Evolutionary conservation across 2,329 filamentous ascomycete genomes (phyloP).

Genomic region (Fusarium cicatricum): DNA sequence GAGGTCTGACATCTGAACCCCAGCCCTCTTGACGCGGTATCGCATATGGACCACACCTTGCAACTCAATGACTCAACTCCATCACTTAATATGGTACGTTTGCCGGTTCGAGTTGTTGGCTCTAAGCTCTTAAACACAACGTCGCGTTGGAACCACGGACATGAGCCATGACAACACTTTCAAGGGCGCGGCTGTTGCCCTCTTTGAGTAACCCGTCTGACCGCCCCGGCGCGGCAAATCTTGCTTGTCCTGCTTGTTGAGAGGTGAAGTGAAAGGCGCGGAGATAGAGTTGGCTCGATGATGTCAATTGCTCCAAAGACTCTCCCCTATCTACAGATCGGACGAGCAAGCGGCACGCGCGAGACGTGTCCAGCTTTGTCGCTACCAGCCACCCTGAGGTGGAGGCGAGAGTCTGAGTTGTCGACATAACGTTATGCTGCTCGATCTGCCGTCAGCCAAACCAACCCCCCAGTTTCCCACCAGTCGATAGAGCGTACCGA

Average conservation of each 20-base stretch:
- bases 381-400: constrained; percentile 1
- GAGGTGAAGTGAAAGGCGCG: not conserved
- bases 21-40: constrained; percentile 25
- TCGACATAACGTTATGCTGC: not conserved
- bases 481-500: not conserved
- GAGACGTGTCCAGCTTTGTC: not conserved
- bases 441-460: constrained; percentile 1
- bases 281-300: not conserved
- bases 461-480: not conserved
- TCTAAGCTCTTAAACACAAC: constrained; percentile 16
- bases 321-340: not conserved
- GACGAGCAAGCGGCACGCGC: not conserved
- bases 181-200: constrained; percentile 29
- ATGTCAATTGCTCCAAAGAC: not conserved
- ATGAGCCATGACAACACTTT: constrained; percentile 14
- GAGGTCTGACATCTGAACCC: constrained; percentile 17
- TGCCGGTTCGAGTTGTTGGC: not conserved
- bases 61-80: constrained; percentile 20
- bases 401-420: not conserved
- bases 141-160: constrained; percentile 25
- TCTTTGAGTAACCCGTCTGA: constrained; percentile 22
- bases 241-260: constrained; percentile 3
- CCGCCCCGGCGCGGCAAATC: constrained; percentile 18
- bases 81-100: constrained; percentile 22
- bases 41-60: constrained; percentile 24